Percentiles rank a stretch among this genome's conserved stretches.
Evolutionary conservation across 2,329 filamentous ascomycete species (phyloP).

Genomic region (Neofusicoccum cordaticola): DNA sequence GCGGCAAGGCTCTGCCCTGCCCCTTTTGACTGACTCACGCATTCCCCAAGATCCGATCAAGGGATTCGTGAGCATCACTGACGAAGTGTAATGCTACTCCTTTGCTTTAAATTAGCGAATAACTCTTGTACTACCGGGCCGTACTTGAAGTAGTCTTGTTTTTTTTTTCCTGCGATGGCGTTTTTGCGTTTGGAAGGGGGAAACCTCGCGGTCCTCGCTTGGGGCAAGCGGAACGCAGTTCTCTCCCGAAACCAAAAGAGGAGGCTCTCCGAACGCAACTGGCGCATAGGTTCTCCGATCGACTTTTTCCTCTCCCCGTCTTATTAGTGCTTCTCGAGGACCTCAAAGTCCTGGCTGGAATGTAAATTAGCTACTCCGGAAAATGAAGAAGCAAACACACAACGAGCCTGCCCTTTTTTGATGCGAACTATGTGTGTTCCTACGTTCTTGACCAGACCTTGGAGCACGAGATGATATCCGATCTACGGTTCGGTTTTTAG

Average conservation of each 20-base stretch:
- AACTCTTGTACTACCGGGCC: too few species aligned
- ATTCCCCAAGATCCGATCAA: background rate
- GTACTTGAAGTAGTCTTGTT: background rate
- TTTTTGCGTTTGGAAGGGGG: background rate
- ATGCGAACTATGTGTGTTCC: too few species aligned
- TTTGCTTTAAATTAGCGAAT: background rate
- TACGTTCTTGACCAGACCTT: too few species aligned
- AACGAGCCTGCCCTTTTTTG: too few species aligned
- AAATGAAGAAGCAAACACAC: too few species aligned
- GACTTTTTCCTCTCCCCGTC: too few species aligned
- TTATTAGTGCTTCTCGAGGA: too few species aligned
- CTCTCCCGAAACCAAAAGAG: background rate
- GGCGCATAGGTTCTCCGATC: background rate
- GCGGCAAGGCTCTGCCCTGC: background rate
- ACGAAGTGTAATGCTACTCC: constrained; percentile 10
- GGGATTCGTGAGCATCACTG: background rate
- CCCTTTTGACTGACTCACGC: background rate
- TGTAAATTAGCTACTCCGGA: too few species aligned
- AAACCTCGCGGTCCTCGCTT: background rate
- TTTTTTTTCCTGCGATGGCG: background rate
- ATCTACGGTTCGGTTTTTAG: too few species aligned
- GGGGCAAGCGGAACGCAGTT: background rate
- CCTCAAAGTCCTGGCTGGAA: too few species aligned
- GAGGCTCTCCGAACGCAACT: background rate
- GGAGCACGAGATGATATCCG: too few species aligned